Base-by-base conservation (phyloP, 352 stramenopile species). In the Globisporangium radiosum region DNA sequence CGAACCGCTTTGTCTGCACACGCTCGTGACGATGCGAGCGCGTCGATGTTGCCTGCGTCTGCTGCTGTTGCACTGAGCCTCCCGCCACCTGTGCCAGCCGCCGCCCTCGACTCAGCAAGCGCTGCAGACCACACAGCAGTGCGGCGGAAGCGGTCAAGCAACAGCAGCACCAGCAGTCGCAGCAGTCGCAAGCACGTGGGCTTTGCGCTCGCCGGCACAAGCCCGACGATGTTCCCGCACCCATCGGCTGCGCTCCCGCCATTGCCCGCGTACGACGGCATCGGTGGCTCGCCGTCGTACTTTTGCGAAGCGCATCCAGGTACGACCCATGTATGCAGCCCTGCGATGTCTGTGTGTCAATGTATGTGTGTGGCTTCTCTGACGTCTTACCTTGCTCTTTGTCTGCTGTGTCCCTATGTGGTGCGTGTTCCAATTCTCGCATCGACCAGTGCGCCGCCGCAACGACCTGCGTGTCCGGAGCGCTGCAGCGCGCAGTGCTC, bases 241-340 rank as follows among this genome's bases (percentile, higher is more conserved):
- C 47, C 73, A 15, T 63, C 73, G 1, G 63, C 62, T 3, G 62
- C 80, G 14, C 61, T 93, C 8, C 78, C 81, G n/a, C 81, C 81
- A 13, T 58, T 93, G 10, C 84, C 84, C 75, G 81, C 81, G 6
- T 92, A 93, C 61, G 81, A 93, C 62, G 84, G 81, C 1, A 78
- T 90, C 56, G 81, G 81, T 40, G 84, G 81, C 10, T 93, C 84
- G 7, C 84, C 84, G 9, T 90, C 81, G 0, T 91, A 89, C 47
- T 92, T 87, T 58, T 89, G 72, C 58, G 81, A 89, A 60, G 77
- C 57, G 37, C 50, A 64, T 54, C 72, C 71, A 72, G 69, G 72
- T 78, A 68, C 50, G 51, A n/a, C 55, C 7, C 7, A 13, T 8
- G 5, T 54, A 33, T 33, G 25, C 25, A 33, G 25, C 25, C 25